Base-by-base conservation (phyloP, 2,329 filamentous ascomycete species). In the Fusarium ramigenum region DNA sequence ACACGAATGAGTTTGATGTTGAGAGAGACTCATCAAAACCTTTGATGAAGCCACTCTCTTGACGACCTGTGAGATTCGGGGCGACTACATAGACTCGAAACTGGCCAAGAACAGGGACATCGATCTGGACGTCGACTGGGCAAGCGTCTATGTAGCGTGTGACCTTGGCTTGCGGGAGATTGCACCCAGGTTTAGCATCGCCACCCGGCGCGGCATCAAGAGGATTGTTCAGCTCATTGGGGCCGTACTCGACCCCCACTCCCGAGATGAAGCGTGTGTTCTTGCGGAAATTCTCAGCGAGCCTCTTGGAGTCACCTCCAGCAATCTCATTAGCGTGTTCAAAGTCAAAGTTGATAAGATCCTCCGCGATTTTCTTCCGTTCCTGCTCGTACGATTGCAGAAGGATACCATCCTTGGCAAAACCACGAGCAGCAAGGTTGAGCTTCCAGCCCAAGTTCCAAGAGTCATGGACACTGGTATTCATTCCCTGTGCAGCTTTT, bases 111-210 rank as follows among this genome's bases (percentile, higher is more conserved):
- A 93, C 88, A 4, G 93, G 93, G 42, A 95, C 93, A 77, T 95
- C 93, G 9, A 94, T 88, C 78, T 95, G 92, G 30, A 95, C 84
- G 74, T 95, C 91, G 43, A 95, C 89, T 0, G 93, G 93, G 74
- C 95, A 95, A 5, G 92, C 90, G 80, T 95, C 93, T 57, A 94
- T 88, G 78, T 92, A 94, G 28, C 93, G 87, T 0, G 91, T 92
- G n/a, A 92, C 92, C 80, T 89, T 92, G 42, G 90, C 90, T 4
- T 93, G 93, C 4, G 90, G 87, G 32, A 93, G 84, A 32, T 88
- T 82, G 57, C 85, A 88, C 7, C 87, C 87, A 3, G 87, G 87
- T 63, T 84, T 85, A 42, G 85, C 85, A 37, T 86, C 84, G 34
- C 87, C 80, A 49, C 82, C 82, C 15, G 79, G 78, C 53, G 83